These are phyloP conservation scores for Corylus heterophylla DNA, from an alignment of 306 rosid species.

Conservation along the genomic window DNA sequence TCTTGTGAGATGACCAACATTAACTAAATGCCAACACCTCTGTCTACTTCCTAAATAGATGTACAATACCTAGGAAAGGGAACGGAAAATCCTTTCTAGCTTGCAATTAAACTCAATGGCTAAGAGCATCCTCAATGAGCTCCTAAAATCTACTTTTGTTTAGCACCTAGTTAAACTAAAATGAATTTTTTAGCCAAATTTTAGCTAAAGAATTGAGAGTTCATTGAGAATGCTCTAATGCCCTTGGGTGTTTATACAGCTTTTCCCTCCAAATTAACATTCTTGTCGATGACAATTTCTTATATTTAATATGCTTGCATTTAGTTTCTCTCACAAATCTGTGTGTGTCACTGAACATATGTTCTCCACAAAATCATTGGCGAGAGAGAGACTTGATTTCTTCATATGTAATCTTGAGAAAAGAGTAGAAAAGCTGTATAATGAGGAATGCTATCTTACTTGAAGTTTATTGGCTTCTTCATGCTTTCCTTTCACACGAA, in stretches of 20 bases:
- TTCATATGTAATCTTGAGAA: slow-evolving; percentile 1
- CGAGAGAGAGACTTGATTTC: neutral
- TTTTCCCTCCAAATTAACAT: neutral
- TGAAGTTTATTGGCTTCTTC: slow-evolving; percentile 81
- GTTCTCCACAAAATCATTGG: neutral
- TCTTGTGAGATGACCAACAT: neutral
- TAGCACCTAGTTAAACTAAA: too few species aligned
- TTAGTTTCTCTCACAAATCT: neutral
- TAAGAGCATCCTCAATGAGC: too few species aligned
- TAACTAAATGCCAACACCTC: neutral
- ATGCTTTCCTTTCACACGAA: slow-evolving; percentile 85
- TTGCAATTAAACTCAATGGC: neutral
- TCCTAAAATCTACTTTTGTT: too few species aligned
- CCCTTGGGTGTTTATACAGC: neutral
- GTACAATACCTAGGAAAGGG: neutral
- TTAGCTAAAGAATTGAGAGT: too few species aligned
- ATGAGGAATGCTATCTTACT: slow-evolving; percentile 42
- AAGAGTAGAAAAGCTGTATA: neutral
- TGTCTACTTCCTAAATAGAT: neutral
- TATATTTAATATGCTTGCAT: neutral
- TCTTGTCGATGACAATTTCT: neutral
- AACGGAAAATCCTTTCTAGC: neutral
- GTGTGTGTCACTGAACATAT: neutral
- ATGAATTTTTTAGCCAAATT: too few species aligned
- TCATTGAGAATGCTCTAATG: neutral